Percentiles rank a stretch among this genome's conserved stretches.
Conservation (phyloP, 176 grass and related monocot genomes). For the Hyparrhenia diplandra region DNA sequence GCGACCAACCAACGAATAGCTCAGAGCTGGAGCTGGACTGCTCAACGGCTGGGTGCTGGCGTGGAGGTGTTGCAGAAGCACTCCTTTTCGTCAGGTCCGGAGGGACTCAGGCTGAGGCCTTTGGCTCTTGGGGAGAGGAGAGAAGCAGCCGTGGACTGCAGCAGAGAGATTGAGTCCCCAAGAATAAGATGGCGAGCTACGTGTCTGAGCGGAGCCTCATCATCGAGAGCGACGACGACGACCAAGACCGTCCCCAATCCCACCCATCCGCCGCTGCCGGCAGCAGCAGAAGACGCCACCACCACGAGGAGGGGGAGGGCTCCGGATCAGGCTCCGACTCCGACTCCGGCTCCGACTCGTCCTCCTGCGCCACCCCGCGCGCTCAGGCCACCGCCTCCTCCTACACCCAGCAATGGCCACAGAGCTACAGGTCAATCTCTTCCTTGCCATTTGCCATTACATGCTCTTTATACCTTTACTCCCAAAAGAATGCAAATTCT, state of each 20-base stretch:
- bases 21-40: no score
- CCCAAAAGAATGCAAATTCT: no score
- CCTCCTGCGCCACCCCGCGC: conserved; percentile 41
- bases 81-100: not conserved
- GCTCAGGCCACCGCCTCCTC: conserved; percentile 47
- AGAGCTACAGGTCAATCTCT: conserved; percentile 80
- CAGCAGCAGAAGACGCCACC: not conserved
- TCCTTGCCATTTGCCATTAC: not conserved
- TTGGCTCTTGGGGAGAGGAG: no score
- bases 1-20: not conserved
- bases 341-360: conserved; percentile 44
- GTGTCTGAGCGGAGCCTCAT: conserved; percentile 53
- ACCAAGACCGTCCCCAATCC: conserved; percentile 14
- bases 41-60: not conserved
- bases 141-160: no score
- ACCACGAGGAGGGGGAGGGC: not conserved
- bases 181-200: conserved; percentile 64
- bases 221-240: conserved; percentile 66
- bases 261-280: not conserved
- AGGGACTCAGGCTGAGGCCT: not conserved
- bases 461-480: no score
- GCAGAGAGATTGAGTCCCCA: no score
- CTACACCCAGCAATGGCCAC: conserved; percentile 81
- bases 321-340: conserved; percentile 6
- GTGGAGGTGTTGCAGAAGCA: not conserved